Evolutionary conservation across 352 stramenopile genomes (phyloP), one percentile per base, ranked within the genome.

Genomic region (Globisporangium lucens): DNA sequence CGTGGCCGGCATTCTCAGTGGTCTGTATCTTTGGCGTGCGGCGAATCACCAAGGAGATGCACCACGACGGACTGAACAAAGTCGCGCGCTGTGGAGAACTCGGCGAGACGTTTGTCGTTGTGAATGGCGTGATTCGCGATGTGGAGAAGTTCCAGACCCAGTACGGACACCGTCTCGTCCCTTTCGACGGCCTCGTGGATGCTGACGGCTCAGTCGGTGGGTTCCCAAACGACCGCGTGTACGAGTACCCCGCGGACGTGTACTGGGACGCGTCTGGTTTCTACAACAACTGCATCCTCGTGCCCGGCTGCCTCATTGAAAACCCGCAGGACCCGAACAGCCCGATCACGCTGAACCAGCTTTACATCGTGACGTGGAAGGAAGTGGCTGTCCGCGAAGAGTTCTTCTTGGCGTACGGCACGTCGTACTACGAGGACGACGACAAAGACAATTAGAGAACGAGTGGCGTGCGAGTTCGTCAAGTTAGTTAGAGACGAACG

Each of bases 221-320:
- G 15, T 95, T 93, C 60, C 88, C 88, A 15, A 95, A 95, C 66
- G 88, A 95, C 68, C 88, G 88, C 38, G 88, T 95, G 61, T 95
- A 95, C 64, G 86, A 95, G 67, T 95, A 94, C 62, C 80, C 85
- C 1, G 88, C 84, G 2, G 81, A 94, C 56, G 76, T 94, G 56
- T 95, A 95, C 69, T 95, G 88, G 88, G 88, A 95, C 57, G 86
- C 88, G 2, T 93, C 84, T 7, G 86, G 84, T 47, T 95, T 95
- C 49, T 93, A 95, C 76, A 95, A 95, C 79, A 95, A 95, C 64
- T 94, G 86, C 74, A 95, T 95, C 69, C 78, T 95, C n/a, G 87
- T 94, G 29, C 88, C 88, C 0, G 88, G 88, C 15, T 95, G 88
- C 60, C 69, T 93, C 53, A 86, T 95, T 47, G 86, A 93, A 67